These are phyloP conservation scores for Westerdykella aurantiaca DNA, from an alignment of 2,329 filamentous ascomycete species.

Conservation along the genomic window DNA sequence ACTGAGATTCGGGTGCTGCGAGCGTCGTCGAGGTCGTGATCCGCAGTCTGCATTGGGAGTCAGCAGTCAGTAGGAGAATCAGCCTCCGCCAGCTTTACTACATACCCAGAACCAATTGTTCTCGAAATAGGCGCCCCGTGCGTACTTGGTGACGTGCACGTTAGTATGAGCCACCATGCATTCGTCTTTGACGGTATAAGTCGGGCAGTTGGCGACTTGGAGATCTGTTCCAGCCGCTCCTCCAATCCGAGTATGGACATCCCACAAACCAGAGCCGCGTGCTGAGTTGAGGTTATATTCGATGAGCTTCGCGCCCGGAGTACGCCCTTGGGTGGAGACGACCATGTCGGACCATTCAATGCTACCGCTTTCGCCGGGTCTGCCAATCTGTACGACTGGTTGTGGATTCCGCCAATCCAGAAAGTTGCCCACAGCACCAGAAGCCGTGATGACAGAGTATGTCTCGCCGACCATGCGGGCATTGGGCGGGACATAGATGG, in stretches of 20 bases:
- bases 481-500: slow-evolving; percentile 57
- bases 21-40: slow-evolving; percentile 79
- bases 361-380: slow-evolving; percentile 57
- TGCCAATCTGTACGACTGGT: slow-evolving; percentile 62
- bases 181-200: slow-evolving; percentile 54
- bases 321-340: slow-evolving; percentile 63
- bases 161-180: slow-evolving; percentile 66
- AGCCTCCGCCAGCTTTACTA: neutral
- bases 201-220: slow-evolving; percentile 70
- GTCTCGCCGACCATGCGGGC: slow-evolving; percentile 80
- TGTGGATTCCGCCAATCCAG: slow-evolving; percentile 46
- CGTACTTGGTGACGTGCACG: slow-evolving; percentile 47
- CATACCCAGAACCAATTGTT: slow-evolving; percentile 80
- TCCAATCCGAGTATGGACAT: slow-evolving; percentile 81
- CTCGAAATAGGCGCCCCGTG: slow-evolving; percentile 66
- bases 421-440: slow-evolving; percentile 46
- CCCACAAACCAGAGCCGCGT: slow-evolving; percentile 64
- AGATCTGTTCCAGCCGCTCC: slow-evolving; percentile 73
- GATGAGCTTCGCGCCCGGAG: slow-evolving; percentile 64
- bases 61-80: neutral
- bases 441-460: slow-evolving; percentile 78
- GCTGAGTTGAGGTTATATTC: slow-evolving; percentile 61
- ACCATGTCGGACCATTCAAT: slow-evolving; percentile 72
- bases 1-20: slow-evolving; percentile 71
- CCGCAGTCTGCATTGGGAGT: slow-evolving; percentile 52